Evolutionary conservation across 2,329 filamentous ascomycete genomes (phyloP).

Genomic region (Claviceps sp.): DNA sequence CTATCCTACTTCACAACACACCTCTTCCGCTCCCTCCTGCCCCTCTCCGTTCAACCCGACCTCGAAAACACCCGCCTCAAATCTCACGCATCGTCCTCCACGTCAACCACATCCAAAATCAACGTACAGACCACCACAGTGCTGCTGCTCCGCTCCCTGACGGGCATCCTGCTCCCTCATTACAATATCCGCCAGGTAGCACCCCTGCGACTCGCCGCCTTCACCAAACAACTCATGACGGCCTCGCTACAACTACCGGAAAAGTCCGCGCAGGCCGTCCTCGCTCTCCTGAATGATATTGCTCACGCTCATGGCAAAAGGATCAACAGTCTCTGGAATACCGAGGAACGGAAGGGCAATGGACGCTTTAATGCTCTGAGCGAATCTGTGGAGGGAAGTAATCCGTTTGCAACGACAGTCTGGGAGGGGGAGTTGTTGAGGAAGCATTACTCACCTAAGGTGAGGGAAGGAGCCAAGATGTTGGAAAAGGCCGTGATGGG

Average conservation of each 20-base stretch:
- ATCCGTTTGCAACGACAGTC: slow-evolving; percentile 77
- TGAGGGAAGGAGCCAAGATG: slow-evolving; percentile 59
- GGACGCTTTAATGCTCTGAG: slow-evolving; percentile 67
- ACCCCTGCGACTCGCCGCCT: slow-evolving; percentile 75
- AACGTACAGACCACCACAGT: slow-evolving; percentile 94
- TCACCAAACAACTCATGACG: slow-evolving; percentile 81
- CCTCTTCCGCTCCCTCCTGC: slow-evolving; percentile 74
- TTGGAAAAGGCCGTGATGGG: slow-evolving; percentile 52
- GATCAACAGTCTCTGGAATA: slow-evolving; percentile 79
- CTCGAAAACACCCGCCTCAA: slow-evolving; percentile 58
- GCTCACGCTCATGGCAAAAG: slow-evolving; percentile 71
- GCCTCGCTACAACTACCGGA: slow-evolving; percentile 76
- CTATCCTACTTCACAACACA: slow-evolving; percentile 91
- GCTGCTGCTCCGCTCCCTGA: slow-evolving; percentile 75
- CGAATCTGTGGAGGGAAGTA: slow-evolving; percentile 67
- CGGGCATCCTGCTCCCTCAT: slow-evolving; percentile 64
- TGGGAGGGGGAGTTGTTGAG: slow-evolving; percentile 89
- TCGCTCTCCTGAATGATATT: slow-evolving; percentile 66
- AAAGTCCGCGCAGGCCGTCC: slow-evolving; percentile 69
- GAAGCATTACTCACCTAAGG: slow-evolving; percentile 74
- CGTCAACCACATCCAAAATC: slow-evolving; percentile 47
- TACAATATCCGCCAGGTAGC: slow-evolving; percentile 63
- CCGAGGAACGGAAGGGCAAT: slow-evolving; percentile 84
- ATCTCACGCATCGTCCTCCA: slow-evolving; percentile 21
- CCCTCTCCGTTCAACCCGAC: slow-evolving; percentile 68